A percentile compares a stretch with the other conserved stretches of the same genome.
Conservation (phyloP, 1,284 basidiomycete genomes). For the Ceratobasidium sp. region DNA sequence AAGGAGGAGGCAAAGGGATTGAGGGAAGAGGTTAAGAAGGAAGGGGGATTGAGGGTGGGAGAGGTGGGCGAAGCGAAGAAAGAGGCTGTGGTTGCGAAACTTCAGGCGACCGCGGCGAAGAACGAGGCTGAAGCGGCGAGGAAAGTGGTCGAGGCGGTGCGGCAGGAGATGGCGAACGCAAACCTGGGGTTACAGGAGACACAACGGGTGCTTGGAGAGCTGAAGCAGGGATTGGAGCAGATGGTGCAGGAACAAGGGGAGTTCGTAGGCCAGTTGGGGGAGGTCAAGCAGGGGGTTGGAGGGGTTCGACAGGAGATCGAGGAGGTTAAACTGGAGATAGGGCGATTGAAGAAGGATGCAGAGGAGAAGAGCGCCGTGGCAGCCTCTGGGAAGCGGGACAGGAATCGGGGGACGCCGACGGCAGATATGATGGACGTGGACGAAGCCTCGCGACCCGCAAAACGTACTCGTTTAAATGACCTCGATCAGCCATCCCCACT, state of each 20-base stretch:
- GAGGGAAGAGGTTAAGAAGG: conserved; percentile 17
- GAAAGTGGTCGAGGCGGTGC: conserved; percentile 12
- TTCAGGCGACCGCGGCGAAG: no score
- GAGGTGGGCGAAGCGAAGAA: conserved; percentile 8
- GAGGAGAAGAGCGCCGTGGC: neutral
- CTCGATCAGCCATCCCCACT: neutral
- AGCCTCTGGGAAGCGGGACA: conserved; percentile 15
- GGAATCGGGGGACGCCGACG: neutral
- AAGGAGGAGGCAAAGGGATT: neutral
- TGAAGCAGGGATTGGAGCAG: conserved; percentile 7
- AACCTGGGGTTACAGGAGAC: conserved; percentile 12
- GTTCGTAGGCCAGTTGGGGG: neutral
- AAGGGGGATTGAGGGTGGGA: conserved; percentile 1
- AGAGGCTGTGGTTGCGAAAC: neutral
- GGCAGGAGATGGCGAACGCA: conserved; percentile 6
- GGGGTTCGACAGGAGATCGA: neutral
- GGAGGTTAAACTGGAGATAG: neutral
- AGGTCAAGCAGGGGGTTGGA: neutral
- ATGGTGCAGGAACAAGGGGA: neutral
- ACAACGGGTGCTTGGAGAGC: neutral
- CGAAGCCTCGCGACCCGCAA: conserved; percentile 6
- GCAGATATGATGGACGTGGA: conserved; percentile 30
- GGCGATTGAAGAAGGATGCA: neutral
- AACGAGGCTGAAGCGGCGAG: conserved; percentile 9
- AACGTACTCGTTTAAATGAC: conserved; percentile 6